These are phyloP conservation scores for Komagataella mondaviorum DNA, from an alignment of 805 yeast genomes.

Conservation along the genomic window DNA sequence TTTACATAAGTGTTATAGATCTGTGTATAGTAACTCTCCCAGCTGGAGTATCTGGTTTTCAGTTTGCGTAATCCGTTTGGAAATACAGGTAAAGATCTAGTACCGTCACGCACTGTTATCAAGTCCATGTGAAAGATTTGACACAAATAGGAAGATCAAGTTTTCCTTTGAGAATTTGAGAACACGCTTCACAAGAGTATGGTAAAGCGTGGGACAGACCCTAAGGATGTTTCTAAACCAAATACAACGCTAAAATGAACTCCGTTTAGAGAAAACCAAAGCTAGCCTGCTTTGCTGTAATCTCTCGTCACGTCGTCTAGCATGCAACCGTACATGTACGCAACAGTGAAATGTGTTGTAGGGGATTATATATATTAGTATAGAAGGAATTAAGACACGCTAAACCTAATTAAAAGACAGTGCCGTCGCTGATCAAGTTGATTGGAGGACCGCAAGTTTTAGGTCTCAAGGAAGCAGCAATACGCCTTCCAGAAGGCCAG, in stretches of 20 bases:
- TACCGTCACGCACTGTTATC: background rate
- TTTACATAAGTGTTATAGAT: background rate
- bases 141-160: background rate
- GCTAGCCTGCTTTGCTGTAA: background rate
- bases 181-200: background rate
- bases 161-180: background rate
- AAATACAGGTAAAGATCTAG: background rate
- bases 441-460: slow-evolving; percentile 49
- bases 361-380: background rate
- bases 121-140: background rate
- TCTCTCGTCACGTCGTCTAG: too few species aligned
- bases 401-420: slow-evolving; percentile 30
- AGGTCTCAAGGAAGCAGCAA: slow-evolving; percentile 37
- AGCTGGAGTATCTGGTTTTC: background rate
- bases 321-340: background rate
- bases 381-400: background rate
- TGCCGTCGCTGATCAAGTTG: slow-evolving; percentile 48
- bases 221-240: background rate
- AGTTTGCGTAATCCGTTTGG: background rate
- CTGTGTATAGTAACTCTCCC: background rate
- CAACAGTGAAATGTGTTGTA: background rate
- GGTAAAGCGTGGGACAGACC: background rate
- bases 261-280: too few species aligned
- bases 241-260: background rate
- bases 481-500: slow-evolving; percentile 53